Evolutionary conservation across 306 rosid species (phyloP).

Genomic region (Mucuna pruriens): DNA sequence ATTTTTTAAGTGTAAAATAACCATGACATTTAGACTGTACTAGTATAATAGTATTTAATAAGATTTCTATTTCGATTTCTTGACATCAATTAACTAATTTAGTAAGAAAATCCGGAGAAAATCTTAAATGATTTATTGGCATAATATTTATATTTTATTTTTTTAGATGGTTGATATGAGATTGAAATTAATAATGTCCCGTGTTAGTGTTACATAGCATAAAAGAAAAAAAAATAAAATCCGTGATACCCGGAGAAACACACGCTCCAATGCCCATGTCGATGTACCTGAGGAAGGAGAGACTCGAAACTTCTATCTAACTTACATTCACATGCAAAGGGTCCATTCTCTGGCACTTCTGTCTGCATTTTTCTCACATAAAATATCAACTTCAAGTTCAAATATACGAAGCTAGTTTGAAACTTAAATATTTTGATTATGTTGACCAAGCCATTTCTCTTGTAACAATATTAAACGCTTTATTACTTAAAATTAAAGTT

Average conservation of each 20-base stretch:
- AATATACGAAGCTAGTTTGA: background rate
- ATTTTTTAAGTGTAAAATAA: background rate
- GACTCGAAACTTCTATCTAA: background rate
- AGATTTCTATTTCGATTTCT: too few relatives aligned
- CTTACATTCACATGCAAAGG: background rate
- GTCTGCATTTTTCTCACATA: background rate
- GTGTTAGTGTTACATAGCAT: too few relatives aligned
- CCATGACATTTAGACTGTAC: background rate
- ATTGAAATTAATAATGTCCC: background rate
- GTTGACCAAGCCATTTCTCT: background rate
- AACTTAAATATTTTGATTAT: background rate
- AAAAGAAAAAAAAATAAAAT: too few relatives aligned
- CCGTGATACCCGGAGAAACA: background rate
- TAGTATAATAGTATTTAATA: too few relatives aligned
- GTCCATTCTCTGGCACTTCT: background rate
- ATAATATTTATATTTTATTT: background rate
- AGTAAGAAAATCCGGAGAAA: background rate
- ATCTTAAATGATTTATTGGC: background rate
- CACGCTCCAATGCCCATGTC: background rate
- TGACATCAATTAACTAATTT: too few relatives aligned
- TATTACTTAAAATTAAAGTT: background rate
- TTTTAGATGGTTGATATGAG: background rate
- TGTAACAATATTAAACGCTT: background rate
- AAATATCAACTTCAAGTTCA: background rate
- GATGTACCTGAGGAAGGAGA: background rate